These are phyloP conservation scores for Cladobotryum mycophilum DNA, from an alignment of 2,329 filamentous ascomycete genomes.

Conservation along the genomic window DNA sequence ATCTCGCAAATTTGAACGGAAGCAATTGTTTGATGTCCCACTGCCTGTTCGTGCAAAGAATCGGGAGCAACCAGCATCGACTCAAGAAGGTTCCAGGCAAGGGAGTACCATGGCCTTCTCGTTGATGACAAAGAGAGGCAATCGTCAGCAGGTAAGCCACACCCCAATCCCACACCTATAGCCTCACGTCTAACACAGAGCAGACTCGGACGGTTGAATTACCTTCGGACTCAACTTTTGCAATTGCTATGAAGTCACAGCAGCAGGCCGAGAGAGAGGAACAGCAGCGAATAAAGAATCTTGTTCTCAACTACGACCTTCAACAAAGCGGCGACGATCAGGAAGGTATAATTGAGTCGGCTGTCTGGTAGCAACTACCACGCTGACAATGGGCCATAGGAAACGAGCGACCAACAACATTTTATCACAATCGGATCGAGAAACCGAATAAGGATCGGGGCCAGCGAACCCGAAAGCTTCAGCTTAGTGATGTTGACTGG, in stretches of 20 bases:
- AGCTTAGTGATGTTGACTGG: conserved; percentile 97
- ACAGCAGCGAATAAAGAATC: conserved; percentile 95
- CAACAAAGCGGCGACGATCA: conserved; percentile 71
- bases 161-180: neutral
- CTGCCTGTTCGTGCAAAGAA: conserved; percentile 75
- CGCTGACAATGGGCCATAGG: conserved; percentile 45
- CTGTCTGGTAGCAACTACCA: conserved; percentile 24
- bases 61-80: conserved; percentile 47
- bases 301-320: conserved; percentile 94
- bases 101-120: conserved; percentile 86
- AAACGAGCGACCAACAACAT: conserved; percentile 42
- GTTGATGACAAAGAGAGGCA: conserved; percentile 89
- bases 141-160: conserved; percentile 77
- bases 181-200: conserved; percentile 3
- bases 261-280: conserved; percentile 93
- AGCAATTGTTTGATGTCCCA: conserved; percentile 91
- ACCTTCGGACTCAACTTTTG: conserved; percentile 86
- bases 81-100: conserved; percentile 17
- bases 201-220: conserved; percentile 91
- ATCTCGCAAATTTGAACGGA: conserved; percentile 91
- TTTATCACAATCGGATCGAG: conserved; percentile 51
- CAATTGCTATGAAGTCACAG: conserved; percentile 91
- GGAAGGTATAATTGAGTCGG: conserved; percentile 58
- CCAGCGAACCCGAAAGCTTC: conserved; percentile 82
- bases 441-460: conserved; percentile 57